Conservation (phyloP, 2,329 filamentous ascomycete species). For the Aspergillus pseudoviridinutans region DNA sequence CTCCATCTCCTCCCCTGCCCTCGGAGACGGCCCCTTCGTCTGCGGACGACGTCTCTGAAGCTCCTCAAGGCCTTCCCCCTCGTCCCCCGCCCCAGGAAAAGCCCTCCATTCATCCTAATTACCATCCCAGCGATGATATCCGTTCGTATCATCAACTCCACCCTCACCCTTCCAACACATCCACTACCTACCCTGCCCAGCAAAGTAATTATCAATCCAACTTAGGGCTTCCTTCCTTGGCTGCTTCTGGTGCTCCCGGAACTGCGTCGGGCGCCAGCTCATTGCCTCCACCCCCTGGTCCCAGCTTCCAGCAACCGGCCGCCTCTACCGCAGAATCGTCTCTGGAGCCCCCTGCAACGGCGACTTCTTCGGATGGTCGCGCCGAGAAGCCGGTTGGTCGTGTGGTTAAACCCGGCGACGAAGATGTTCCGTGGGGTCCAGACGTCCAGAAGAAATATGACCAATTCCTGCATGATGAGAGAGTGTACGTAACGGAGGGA, state of each 20-base stretch:
- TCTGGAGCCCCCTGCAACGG: slow-evolving; percentile 20
- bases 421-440: slow-evolving; percentile 46
- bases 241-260: slow-evolving; percentile 33
- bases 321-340: slow-evolving; percentile 16
- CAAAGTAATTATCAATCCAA: slow-evolving; percentile 35
- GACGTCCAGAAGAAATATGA: slow-evolving; percentile 49
- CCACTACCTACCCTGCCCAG: slow-evolving; percentile 27
- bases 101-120: slow-evolving; percentile 37
- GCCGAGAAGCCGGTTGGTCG: slow-evolving; percentile 23
- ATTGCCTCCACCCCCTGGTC: slow-evolving; percentile 39
- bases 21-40: slow-evolving; percentile 21
- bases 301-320: slow-evolving; percentile 36
- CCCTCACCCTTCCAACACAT: slow-evolving; percentile 25
- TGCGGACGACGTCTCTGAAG: slow-evolving; percentile 22
- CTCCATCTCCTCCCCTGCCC: slow-evolving; percentile 22
- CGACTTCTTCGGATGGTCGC: slow-evolving; percentile 21
- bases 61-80: slow-evolving; percentile 19
- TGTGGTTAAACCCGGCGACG: slow-evolving; percentile 25
- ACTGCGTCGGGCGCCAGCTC: slow-evolving; percentile 31
- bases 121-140: slow-evolving; percentile 35
- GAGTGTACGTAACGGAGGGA: slow-evolving; percentile 50
- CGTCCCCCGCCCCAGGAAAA: slow-evolving; percentile 33
- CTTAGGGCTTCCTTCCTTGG: slow-evolving; percentile 17
- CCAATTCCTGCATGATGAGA: slow-evolving; percentile 48
- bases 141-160: slow-evolving; percentile 38